These are phyloP conservation scores for Penicillium psychrofluorescens DNA, from an alignment of 495 filamentous ascomycete species.

Conservation along the genomic window DNA sequence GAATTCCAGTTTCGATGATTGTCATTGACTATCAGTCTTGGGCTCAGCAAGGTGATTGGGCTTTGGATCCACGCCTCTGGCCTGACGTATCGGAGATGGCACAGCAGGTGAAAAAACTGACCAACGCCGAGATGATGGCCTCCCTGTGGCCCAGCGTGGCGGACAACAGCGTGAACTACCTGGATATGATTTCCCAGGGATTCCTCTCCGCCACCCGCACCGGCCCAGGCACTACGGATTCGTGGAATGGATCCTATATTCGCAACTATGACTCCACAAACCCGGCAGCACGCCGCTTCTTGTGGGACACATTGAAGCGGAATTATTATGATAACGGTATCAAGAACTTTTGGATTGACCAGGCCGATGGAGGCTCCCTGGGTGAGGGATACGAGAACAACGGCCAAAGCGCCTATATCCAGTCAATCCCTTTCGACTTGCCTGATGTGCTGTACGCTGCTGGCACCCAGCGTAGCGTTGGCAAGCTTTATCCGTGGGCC, in stretches of 20 bases:
- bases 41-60: slow-evolving; percentile 29
- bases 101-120: slow-evolving; percentile 17
- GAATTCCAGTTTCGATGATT: slow-evolving; percentile 22
- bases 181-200: slow-evolving; percentile 19
- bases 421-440: slow-evolving; percentile 18
- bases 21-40: slow-evolving; percentile 29
- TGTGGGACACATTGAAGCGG: slow-evolving; percentile 17
- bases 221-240: slow-evolving; percentile 21
- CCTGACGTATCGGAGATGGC: slow-evolving; percentile 17
- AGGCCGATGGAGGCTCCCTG: slow-evolving; percentile 23
- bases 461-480: slow-evolving; percentile 18
- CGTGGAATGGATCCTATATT: slow-evolving; percentile 25
- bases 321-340: slow-evolving; percentile 23
- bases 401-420: slow-evolving; percentile 19
- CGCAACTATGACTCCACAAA: slow-evolving; percentile 27
- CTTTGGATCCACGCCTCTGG: slow-evolving; percentile 19
- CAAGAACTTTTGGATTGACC: slow-evolving; percentile 27
- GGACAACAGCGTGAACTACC: slow-evolving; percentile 22
- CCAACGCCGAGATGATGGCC: slow-evolving; percentile 25
- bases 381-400: slow-evolving; percentile 27
- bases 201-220: slow-evolving; percentile 18
- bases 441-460: slow-evolving; percentile 20
- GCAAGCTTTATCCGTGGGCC: slow-evolving; percentile 25
- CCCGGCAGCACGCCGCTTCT: slow-evolving; percentile 10
- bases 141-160: slow-evolving; percentile 26